Percentiles rank a stretch among this genome's conserved stretches.
These are phyloP conservation scores for Xenoacremonium recifei DNA, from an alignment of 2,329 filamentous ascomycete species.

Conservation along the genomic window DNA sequence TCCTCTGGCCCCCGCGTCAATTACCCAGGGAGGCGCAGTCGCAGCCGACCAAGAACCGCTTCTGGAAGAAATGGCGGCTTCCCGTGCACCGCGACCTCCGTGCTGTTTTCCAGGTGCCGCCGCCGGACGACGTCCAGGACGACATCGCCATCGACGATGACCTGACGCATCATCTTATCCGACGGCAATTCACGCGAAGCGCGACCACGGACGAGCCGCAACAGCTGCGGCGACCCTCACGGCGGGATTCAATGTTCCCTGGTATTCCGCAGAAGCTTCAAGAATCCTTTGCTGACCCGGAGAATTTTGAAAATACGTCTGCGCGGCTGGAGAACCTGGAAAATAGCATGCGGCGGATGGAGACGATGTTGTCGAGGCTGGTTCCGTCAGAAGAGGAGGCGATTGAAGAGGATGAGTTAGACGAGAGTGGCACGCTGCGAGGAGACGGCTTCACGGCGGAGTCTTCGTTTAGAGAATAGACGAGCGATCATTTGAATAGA, in stretches of 20 bases:
- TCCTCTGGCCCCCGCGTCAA: conserved; percentile 54
- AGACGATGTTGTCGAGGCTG: conserved; percentile 43
- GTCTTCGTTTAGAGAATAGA: conserved; percentile 23
- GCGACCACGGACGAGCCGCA: conserved; percentile 34
- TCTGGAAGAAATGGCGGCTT: conserved; percentile 68
- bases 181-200: conserved; percentile 52
- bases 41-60: conserved; percentile 38
- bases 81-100: conserved; percentile 71
- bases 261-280: conserved; percentile 48
- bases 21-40: conserved; percentile 17
- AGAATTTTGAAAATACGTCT: conserved; percentile 44
- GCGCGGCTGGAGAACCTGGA: conserved; percentile 50
- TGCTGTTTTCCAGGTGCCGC: conserved; percentile 69
- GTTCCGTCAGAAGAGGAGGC: conserved; percentile 28
- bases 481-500: conserved; percentile 4
- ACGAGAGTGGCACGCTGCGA: conserved; percentile 28
- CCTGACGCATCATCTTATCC: conserved; percentile 56
- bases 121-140: conserved; percentile 58
- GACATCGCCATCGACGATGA: conserved; percentile 61
- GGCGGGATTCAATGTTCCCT: conserved; percentile 58
- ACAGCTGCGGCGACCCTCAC: conserved; percentile 34
- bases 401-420: conserved; percentile 23
- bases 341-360: conserved; percentile 46
- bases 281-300: conserved; percentile 45
- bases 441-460: conserved; percentile 28